A percentile compares a stretch with the other conserved stretches of the same genome.
These are phyloP conservation scores for Posidonia oceanica DNA, from an alignment of 116 monocot genomes.

Conservation along the genomic window DNA sequence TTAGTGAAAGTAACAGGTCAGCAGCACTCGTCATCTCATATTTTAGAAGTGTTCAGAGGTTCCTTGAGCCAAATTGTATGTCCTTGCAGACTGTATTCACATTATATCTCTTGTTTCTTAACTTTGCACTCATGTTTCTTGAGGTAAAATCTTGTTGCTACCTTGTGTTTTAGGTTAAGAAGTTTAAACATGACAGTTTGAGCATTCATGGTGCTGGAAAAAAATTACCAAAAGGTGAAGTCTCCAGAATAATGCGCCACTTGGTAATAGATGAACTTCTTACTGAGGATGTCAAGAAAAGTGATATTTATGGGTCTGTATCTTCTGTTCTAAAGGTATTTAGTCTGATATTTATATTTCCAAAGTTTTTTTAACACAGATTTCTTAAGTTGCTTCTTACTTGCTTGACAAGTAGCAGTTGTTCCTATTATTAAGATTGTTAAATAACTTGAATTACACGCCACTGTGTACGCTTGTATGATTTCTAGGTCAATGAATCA, in stretches of 20 bases:
- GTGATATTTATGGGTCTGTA: conserved; percentile 82
- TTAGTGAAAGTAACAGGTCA: conserved; percentile 60
- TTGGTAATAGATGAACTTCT: conserved; percentile 80
- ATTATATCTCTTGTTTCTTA: background rate
- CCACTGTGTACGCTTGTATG: background rate
- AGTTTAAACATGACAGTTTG: conserved; percentile 47
- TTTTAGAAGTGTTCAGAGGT: conserved; percentile 86
- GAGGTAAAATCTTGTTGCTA: background rate
- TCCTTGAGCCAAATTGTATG: conserved; percentile 76
- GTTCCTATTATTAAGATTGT: background rate
- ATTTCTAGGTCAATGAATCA: conserved; percentile 59
- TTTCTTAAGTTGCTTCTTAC: background rate
- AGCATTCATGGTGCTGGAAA: conserved; percentile 88
- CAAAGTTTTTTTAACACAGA: background rate
- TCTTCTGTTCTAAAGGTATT: conserved; percentile 84
- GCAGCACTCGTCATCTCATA: conserved; percentile 56
- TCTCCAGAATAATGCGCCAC: conserved; percentile 73
- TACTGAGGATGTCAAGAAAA: conserved; percentile 80
- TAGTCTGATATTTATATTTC: background rate
- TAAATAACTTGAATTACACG: background rate
- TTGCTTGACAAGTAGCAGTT: background rate
- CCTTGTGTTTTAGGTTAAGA: conserved; percentile 57
- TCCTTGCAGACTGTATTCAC: background rate
- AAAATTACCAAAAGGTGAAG: conserved; percentile 63
- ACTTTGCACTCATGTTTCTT: background rate